phyloP scores from a whole-genome alignment of 345 rosid genomes.

The Pugionium dolabratum region DNA sequence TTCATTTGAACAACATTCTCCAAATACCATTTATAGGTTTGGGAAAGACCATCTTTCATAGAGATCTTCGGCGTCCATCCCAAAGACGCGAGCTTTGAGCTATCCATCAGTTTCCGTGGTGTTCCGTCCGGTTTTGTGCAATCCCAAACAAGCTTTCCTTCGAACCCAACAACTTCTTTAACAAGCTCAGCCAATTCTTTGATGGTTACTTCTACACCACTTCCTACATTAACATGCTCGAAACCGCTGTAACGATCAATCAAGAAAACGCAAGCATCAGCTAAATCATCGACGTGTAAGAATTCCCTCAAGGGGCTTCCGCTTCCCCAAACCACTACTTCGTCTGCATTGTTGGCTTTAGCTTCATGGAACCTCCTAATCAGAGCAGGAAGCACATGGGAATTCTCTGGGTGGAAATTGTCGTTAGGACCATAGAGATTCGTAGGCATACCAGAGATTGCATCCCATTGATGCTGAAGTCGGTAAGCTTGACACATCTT shows the following conservation, averaged over 20 bases:
- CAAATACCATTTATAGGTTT: constrained; percentile 86
- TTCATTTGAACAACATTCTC: constrained; percentile 56
- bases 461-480: constrained; percentile 74
- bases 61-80: constrained; percentile 84
- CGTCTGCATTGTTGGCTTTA: constrained; percentile 60
- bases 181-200: constrained; percentile 91
- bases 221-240: constrained; percentile 88
- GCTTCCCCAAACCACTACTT: constrained; percentile 96
- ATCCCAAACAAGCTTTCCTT: constrained; percentile 90
- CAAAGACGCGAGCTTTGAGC: constrained; percentile 68
- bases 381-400: constrained; percentile 89
- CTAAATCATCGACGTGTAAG: constrained; percentile 92
- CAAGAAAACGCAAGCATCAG: constrained; percentile 82
- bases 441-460: constrained; percentile 93
- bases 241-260: constrained; percentile 75
- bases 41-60: constrained; percentile 71
- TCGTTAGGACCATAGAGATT: constrained; percentile 88
- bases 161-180: constrained; percentile 84
- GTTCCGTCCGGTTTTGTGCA: constrained; percentile 85
- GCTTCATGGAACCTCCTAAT: constrained; percentile 91
- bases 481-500: constrained; percentile 95
- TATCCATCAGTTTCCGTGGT: constrained; percentile 96
- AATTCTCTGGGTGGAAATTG: constrained; percentile 89
- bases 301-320: constrained; percentile 96
- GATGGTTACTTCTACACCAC: constrained; percentile 87